Conservation (phyloP, 345 rosid genomes). For the Bruguiera sexangula region DNA sequence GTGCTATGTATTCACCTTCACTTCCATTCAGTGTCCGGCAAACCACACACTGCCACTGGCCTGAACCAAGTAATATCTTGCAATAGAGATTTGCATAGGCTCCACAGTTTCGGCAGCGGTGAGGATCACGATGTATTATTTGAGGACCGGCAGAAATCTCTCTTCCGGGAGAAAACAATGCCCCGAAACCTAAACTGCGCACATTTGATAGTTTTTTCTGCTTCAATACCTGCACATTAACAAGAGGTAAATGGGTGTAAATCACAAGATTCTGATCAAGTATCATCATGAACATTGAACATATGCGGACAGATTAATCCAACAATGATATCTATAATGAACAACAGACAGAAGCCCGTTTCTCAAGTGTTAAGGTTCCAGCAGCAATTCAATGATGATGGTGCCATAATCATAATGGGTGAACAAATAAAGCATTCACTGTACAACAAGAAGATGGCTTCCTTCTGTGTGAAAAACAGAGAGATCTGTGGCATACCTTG, state of each 20-base stretch:
- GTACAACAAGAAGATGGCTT: not conserved
- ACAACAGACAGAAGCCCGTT: not conserved
- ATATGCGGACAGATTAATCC: too few relatives aligned
- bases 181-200: slow-evolving; percentile 92
- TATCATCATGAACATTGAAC: not conserved
- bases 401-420: not conserved
- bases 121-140: slow-evolving; percentile 77
- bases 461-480: not conserved
- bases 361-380: not conserved
- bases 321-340: not conserved
- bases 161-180: slow-evolving; percentile 81
- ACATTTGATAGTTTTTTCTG: slow-evolving; percentile 86
- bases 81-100: slow-evolving; percentile 85
- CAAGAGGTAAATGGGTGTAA: not conserved
- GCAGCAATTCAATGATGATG: not conserved
- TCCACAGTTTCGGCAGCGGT: slow-evolving; percentile 86
- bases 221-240: slow-evolving; percentile 57
- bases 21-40: slow-evolving; percentile 73
- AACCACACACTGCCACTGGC: slow-evolving; percentile 95
- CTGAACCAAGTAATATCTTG: slow-evolving; percentile 80
- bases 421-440: not conserved
- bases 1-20: slow-evolving; percentile 79
- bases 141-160: slow-evolving; percentile 79
- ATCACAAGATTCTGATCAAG: not conserved
- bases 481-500: slow-evolving; percentile 50